phyloP scores from a whole-genome alignment of 2,329 filamentous ascomycete species.

The Biscogniauxia marginata region DNA sequence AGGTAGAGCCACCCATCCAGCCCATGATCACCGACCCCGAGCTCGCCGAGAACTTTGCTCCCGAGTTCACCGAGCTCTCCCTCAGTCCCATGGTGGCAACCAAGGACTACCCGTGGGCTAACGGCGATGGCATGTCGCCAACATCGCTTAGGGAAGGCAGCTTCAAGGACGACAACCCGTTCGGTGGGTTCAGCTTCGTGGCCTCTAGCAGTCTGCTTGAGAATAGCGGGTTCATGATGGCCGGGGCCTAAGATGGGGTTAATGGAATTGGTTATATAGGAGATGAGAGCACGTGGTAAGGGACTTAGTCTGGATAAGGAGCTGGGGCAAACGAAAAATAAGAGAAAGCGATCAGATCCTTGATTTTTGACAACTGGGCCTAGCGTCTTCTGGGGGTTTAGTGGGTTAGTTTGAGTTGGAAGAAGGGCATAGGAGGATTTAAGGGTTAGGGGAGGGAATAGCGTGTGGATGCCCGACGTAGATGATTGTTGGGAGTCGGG shows the following conservation, averaged over 20 bases:
- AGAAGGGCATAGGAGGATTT: too few relatives aligned
- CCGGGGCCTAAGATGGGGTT: too few relatives aligned
- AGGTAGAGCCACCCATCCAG: slow-evolving; percentile 84
- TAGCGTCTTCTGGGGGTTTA: too few relatives aligned
- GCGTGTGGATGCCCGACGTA: too few relatives aligned
- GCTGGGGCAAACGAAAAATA: too few relatives aligned
- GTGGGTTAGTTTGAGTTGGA: too few relatives aligned
- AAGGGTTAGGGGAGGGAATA: too few relatives aligned
- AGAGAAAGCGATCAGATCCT: too few relatives aligned
- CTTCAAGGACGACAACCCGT: slow-evolving; percentile 51
- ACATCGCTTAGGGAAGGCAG: slow-evolving; percentile 24
- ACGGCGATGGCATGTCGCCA: slow-evolving; percentile 24
- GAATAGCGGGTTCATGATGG: slow-evolving; percentile 40
- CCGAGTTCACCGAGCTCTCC: slow-evolving; percentile 85
- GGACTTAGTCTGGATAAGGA: neutral
- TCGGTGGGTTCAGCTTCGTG: slow-evolving; percentile 65
- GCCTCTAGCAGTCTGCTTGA: slow-evolving; percentile 58
- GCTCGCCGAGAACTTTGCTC: slow-evolving; percentile 91
- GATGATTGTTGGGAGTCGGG: too few relatives aligned
- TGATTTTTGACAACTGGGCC: too few relatives aligned
- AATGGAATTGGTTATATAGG: too few relatives aligned
- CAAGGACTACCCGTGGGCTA: slow-evolving; percentile 41
- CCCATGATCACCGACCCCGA: slow-evolving; percentile 95
- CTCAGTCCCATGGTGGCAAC: slow-evolving; percentile 67
- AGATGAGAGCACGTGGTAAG: neutral